Evolutionary conservation across 2,329 filamentous ascomycete species (phyloP).

Genomic region (Ilyonectria robusta): DNA sequence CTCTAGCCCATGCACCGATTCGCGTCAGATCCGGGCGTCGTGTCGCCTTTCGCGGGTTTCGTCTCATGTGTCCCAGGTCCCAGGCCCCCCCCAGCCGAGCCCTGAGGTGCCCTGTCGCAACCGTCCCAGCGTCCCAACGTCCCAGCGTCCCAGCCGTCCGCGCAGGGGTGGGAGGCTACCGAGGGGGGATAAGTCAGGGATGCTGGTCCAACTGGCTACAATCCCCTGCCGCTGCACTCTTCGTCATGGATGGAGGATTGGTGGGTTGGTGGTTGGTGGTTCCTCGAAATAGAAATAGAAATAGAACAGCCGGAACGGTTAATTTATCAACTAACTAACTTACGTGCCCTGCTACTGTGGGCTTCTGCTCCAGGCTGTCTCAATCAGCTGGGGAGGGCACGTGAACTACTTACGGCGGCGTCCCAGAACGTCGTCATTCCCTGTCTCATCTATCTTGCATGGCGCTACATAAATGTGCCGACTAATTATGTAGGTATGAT

Average conservation of each 20-base stretch:
- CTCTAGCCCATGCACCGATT: slow-evolving; percentile 42
- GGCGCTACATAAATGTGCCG: slow-evolving; percentile 10
- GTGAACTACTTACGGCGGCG: slow-evolving; percentile 14
- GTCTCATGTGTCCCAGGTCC: slow-evolving; percentile 42
- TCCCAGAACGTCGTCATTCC: slow-evolving; percentile 22
- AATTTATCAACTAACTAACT: slow-evolving; percentile 16
- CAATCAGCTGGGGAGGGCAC: not conserved
- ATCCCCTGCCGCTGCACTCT: not conserved
- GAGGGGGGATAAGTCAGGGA: not conserved
- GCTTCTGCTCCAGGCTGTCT: not conserved
- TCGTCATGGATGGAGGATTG: slow-evolving; percentile 14
- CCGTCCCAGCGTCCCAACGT: not conserved
- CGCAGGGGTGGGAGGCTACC: not conserved
- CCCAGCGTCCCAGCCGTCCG: not conserved
- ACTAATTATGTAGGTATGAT: not conserved
- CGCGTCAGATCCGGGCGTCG: slow-evolving; percentile 41
- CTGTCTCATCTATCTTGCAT: slow-evolving; percentile 31
- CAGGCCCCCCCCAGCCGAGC: slow-evolving; percentile 11
- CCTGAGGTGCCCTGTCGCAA: not conserved
- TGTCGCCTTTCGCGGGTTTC: slow-evolving; percentile 38
- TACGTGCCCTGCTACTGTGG: not conserved
- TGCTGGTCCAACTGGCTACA: slow-evolving; percentile 17
- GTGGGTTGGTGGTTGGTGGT: not conserved
- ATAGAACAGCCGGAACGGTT: slow-evolving; percentile 22
- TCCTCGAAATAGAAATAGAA: slow-evolving; percentile 32